Percentiles rank a stretch among this genome's conserved stretches.
Evolutionary conservation across 176 grass and related monocot species (phyloP).

Genomic region (Saccharum spontaneum): DNA sequence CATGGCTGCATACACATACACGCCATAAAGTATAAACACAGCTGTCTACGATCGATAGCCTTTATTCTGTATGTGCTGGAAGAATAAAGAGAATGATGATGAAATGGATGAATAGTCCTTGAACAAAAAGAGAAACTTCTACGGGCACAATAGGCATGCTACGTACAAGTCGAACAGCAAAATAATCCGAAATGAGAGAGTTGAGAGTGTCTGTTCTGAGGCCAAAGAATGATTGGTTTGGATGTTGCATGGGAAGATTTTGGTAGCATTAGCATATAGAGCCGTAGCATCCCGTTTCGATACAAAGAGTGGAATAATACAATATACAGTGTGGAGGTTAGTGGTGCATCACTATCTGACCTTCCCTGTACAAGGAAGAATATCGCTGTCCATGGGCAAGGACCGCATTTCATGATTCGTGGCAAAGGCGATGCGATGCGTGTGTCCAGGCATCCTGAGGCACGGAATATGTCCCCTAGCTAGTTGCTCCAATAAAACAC

Average conservation of each 20-base stretch:
- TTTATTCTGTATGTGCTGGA: neutral
- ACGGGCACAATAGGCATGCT: neutral
- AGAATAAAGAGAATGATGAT: neutral
- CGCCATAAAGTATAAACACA: neutral
- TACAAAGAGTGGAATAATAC: neutral
- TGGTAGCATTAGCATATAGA: neutral
- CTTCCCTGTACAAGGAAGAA: slow-evolving; percentile 26
- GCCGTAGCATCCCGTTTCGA: too few relatives aligned
- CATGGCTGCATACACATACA: neutral
- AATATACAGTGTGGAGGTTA: neutral
- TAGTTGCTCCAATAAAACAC: neutral
- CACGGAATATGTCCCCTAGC: slow-evolving; percentile 23
- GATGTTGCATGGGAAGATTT: slow-evolving; percentile 4
- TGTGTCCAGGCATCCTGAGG: slow-evolving; percentile 10
- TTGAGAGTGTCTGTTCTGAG: neutral
- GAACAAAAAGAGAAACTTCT: neutral
- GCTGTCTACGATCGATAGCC: neutral
- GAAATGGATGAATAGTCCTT: neutral
- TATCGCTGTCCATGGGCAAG: neutral
- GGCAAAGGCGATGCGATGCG: slow-evolving; percentile 12
- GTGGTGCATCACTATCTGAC: slow-evolving; percentile 35
- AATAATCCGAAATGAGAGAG: neutral
- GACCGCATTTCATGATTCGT: neutral
- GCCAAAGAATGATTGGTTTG: neutral
- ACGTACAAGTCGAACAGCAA: neutral